These are phyloP conservation scores for Penicillium herquei DNA, from an alignment of 495 filamentous ascomycete species.

Conservation along the genomic window DNA sequence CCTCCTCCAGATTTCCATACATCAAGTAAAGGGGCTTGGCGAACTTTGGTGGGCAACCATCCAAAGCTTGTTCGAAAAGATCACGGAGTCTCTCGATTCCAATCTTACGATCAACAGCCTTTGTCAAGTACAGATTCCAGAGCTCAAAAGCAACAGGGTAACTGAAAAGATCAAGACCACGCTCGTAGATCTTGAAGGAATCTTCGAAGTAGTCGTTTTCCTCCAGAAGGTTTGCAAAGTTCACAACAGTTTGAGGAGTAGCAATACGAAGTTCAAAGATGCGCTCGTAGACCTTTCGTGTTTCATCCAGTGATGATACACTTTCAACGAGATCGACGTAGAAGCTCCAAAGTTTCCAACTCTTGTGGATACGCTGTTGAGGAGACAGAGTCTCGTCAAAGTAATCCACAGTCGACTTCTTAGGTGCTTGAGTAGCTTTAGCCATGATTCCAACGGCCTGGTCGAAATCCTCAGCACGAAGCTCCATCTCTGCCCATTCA, in stretches of 20 bases:
- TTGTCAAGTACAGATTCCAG: constrained; percentile 98
- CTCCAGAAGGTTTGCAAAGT: constrained; percentile 94
- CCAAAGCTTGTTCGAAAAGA: constrained; percentile 95
- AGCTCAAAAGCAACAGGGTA: constrained; percentile 98
- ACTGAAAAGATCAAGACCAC: constrained; percentile 92
- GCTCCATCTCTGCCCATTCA: constrained; percentile 97
- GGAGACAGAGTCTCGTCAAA: constrained; percentile 94
- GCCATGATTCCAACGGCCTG: constrained; percentile 93
- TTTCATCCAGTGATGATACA: constrained; percentile 87
- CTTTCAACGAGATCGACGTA: constrained; percentile 98
- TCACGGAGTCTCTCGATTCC: constrained; percentile 92
- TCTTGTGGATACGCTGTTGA: constrained; percentile 96
- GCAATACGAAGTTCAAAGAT: constrained; percentile 99
- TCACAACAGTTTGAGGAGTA: constrained; percentile 96
- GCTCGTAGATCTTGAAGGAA: constrained; percentile 95
- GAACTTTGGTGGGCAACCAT: constrained; percentile 92
- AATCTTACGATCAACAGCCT: constrained; percentile 93
- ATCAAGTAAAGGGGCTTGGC: constrained; percentile 95
- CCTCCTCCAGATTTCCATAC: constrained; percentile 98
- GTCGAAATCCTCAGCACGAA: constrained; percentile 94
- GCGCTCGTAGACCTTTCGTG: constrained; percentile 88
- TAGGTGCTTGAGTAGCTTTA: constrained; percentile 92
- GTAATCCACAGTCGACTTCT: constrained; percentile 93
- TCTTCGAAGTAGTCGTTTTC: constrained; percentile 97
- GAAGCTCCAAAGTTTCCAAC: constrained; percentile 99